Percentiles rank a stretch among this genome's conserved stretches.
phyloP scores from a whole-genome alignment of 768 basidiomycete species.

The Collybia mongolica region DNA sequence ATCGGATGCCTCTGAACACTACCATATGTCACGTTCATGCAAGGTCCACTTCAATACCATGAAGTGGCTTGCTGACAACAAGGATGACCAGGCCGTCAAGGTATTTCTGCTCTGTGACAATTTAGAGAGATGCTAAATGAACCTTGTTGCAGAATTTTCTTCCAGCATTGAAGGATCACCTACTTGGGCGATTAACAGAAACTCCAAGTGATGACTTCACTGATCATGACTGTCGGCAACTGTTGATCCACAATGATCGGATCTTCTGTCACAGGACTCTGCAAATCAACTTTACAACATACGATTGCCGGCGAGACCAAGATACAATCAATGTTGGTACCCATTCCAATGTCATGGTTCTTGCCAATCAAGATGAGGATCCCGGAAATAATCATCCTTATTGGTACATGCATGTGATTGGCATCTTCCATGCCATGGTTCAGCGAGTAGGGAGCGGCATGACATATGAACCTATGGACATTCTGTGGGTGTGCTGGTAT shows the following conservation, averaged over 20 bases:
- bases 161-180: conserved; percentile 23
- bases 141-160: conserved; percentile 21
- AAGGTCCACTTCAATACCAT: too few species aligned
- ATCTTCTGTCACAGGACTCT: conserved; percentile 10
- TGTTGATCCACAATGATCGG: neutral
- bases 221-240: neutral
- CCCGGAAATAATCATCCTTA: conserved; percentile 23
- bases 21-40: too few species aligned
- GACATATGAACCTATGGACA: too few species aligned
- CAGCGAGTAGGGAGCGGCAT: too few species aligned
- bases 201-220: neutral
- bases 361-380: conserved; percentile 7
- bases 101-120: neutral
- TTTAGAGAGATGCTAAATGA: too few species aligned
- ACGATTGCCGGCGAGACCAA: conserved; percentile 37
- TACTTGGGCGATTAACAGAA: conserved; percentile 20
- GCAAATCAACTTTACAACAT: conserved; percentile 39
- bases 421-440: conserved; percentile 18
- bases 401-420: conserved; percentile 32
- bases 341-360: conserved; percentile 35
- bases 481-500: too few species aligned
- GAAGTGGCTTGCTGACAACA: too few species aligned
- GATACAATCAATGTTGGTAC: conserved; percentile 39
- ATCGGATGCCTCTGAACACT: too few species aligned
- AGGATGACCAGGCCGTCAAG: too few species aligned